A percentile compares a stretch with the other conserved stretches of the same genome.
phyloP scores from a whole-genome alignment of 306 rosid species.

The Castanea sativa region DNA sequence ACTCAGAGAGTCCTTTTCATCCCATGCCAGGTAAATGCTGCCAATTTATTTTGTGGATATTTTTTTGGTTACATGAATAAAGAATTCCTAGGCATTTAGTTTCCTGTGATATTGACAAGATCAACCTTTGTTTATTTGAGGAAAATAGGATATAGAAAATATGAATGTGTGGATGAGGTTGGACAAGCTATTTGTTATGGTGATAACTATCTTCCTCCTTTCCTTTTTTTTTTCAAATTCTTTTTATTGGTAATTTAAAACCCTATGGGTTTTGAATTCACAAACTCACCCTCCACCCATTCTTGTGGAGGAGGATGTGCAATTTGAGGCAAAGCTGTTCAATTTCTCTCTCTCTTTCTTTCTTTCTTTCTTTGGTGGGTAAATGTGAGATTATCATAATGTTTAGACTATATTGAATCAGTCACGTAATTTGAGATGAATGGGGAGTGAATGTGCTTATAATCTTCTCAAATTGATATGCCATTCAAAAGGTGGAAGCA shows the following conservation, averaged over 20 bases:
- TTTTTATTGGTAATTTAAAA: too few species aligned
- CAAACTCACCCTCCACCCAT: too few species aligned
- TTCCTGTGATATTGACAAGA: not conserved
- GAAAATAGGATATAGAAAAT: not conserved
- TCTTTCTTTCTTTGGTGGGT: not conserved
- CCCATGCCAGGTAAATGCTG: conserved; percentile 81
- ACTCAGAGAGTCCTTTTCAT: conserved; percentile 91
- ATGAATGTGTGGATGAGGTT: not conserved
- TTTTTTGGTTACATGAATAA: not conserved
- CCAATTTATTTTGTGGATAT: not conserved
- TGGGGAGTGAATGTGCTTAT: not conserved
- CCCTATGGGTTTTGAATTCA: too few species aligned
- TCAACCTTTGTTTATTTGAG: not conserved
- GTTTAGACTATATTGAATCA: conserved; percentile 3
- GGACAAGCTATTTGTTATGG: not conserved
- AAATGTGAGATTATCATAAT: not conserved
- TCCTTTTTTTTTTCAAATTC: not conserved
- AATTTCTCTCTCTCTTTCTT: too few species aligned
- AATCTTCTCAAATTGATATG: not conserved
- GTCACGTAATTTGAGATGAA: not conserved
- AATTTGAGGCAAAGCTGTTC: too few species aligned
- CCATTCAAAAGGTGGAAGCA: not conserved
- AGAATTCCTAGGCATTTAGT: not conserved
- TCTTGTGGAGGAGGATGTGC: too few species aligned
- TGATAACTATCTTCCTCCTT: not conserved